A percentile compares a stretch with the other conserved stretches of the same genome.
Evolutionary conservation across 2,329 filamentous ascomycete genomes (phyloP).

Genomic region (Fusarium goolgardi): DNA sequence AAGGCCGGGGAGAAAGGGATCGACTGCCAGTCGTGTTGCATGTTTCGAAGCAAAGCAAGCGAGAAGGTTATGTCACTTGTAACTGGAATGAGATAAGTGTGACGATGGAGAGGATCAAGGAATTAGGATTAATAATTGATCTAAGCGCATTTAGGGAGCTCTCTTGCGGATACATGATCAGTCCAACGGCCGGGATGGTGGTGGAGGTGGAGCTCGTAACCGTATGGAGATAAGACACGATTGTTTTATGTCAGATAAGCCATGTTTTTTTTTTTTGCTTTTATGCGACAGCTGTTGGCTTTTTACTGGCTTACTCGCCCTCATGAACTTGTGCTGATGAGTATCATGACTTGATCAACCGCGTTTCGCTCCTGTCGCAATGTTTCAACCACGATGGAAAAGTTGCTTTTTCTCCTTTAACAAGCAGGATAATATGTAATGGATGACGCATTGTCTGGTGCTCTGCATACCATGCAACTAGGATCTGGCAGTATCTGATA

Average conservation of each 20-base stretch:
- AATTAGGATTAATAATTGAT: constrained; percentile 40
- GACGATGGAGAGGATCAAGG: constrained; percentile 29
- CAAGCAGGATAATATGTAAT: constrained; percentile 19
- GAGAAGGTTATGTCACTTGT: constrained; percentile 23
- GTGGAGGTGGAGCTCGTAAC: constrained; percentile 33
- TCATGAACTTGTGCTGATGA: neutral
- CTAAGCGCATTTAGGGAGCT: constrained; percentile 22
- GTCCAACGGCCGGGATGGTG: constrained; percentile 37
- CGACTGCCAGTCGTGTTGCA: constrained; percentile 10
- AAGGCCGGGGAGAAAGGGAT: neutral
- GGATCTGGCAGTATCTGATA: constrained; percentile 40
- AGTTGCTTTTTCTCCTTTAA: constrained; percentile 6
- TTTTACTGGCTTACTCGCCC: constrained; percentile 5
- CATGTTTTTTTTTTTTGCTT: neutral
- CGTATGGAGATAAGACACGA: constrained; percentile 28
- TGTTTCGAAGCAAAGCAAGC: constrained; percentile 29
- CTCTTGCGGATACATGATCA: constrained; percentile 40
- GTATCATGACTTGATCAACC: neutral
- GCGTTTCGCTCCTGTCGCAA: constrained; percentile 1
- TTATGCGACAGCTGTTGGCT: constrained; percentile 6
- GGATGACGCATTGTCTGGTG: constrained; percentile 35
- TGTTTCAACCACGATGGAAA: constrained; percentile 5
- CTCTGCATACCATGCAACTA: constrained; percentile 27
- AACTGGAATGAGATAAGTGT: constrained; percentile 41
- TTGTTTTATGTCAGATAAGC: constrained; percentile 7